Evolutionary conservation across 805 yeast species (phyloP).

Genomic region (Metschnikowia matae): DNA sequence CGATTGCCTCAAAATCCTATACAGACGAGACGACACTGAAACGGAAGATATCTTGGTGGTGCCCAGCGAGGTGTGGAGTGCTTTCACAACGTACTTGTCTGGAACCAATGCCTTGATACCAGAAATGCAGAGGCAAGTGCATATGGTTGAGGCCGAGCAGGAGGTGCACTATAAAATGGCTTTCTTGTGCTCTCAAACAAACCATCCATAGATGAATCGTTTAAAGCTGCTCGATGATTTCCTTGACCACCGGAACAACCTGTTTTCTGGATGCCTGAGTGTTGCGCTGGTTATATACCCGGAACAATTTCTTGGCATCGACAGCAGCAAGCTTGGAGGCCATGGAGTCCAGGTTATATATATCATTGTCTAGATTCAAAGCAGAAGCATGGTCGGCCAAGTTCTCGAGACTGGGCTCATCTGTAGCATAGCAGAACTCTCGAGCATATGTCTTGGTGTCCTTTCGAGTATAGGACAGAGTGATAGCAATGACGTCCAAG

Average conservation of each 20-base stretch:
- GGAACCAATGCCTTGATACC: conserved; percentile 10
- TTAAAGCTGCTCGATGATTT: conserved; percentile 21
- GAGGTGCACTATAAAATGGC: conserved; percentile 20
- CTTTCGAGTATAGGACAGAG: conserved; percentile 37
- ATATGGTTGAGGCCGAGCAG: conserved; percentile 11
- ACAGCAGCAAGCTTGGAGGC: conserved; percentile 13
- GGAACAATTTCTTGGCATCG: conserved; percentile 15
- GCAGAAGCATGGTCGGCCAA: conserved; percentile 20
- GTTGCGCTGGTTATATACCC: conserved; percentile 45
- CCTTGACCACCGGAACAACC: conserved; percentile 63
- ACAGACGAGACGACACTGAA: conserved; percentile 10
- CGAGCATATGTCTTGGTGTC: conserved; percentile 30
- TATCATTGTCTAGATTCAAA: conserved; percentile 24
- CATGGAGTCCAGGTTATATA: conserved; percentile 21
- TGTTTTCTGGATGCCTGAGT: conserved; percentile 75
- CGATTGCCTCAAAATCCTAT: conserved; percentile 30
- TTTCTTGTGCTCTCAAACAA: conserved; percentile 18
- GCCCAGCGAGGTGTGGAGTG: conserved; percentile 9
- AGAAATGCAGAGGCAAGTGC: neutral
- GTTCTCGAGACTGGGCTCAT: conserved; percentile 12
- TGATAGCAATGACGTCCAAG: conserved; percentile 33
- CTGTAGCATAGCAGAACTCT: conserved; percentile 31
- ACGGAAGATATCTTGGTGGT: conserved; percentile 11
- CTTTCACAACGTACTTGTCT: conserved; percentile 7
- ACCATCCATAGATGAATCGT: no score